phyloP scores from a whole-genome alignment of 306 rosid genomes.

The Inga leiocalycina region DNA sequence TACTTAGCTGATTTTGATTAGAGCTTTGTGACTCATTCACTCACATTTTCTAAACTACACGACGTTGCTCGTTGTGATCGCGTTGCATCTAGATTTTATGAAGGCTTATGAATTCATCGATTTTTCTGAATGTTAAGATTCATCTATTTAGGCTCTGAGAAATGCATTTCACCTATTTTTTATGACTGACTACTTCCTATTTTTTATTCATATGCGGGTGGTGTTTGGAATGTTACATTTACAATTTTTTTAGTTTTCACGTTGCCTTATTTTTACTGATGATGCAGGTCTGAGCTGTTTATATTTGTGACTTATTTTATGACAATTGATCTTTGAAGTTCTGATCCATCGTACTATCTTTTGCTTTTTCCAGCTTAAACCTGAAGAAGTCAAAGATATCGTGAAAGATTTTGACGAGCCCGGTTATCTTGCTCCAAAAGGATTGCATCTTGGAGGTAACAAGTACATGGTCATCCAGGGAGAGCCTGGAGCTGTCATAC shows the following conservation, averaged over 20 bases:
- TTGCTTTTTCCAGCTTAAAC: constrained; percentile 51
- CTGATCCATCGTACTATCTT: constrained; percentile 7
- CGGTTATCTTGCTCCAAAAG: constrained; percentile 93
- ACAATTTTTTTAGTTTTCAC: background rate
- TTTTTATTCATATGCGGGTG: background rate
- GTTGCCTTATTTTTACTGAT: background rate
- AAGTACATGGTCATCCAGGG: constrained; percentile 98
- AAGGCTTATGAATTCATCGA: background rate
- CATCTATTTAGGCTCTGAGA: background rate
- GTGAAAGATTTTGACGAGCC: constrained; percentile 93
- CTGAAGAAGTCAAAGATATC: constrained; percentile 65
- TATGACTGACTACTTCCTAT: background rate
- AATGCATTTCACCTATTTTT: background rate
- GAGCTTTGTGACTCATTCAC: background rate
- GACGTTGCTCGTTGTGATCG: constrained; percentile 9
- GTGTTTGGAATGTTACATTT: background rate
- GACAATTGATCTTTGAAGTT: background rate
- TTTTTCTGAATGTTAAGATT: background rate
- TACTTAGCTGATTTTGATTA: background rate
- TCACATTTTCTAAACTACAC: background rate
- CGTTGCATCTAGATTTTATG: background rate
- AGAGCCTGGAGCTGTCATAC: constrained; percentile 93
- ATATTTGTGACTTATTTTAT: background rate
- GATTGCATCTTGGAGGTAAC: constrained; percentile 67
- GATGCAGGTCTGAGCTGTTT: background rate